Base-by-base conservation (phyloP, 257 asterid genomes). In the Nicotiana tabacum region DNA sequence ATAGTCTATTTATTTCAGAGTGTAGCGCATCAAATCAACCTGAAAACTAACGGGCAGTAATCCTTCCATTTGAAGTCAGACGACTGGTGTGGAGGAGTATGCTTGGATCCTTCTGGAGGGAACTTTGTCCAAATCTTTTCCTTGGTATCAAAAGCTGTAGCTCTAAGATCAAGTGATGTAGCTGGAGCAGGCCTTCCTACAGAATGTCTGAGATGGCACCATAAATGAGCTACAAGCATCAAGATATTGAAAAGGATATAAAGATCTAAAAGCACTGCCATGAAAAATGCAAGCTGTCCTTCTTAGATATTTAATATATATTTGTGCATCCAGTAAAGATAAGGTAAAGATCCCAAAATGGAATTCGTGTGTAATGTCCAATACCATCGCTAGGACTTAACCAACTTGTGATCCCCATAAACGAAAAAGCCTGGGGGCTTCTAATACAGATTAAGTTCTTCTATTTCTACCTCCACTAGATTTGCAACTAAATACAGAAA, bases 51-150 rank as follows among this genome's bases (percentile, higher is more conserved):
- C 3, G 99, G 99, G 86, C 96, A 92, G 86, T 95, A 95, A 84
- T 95, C 99, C 83, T 95, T 95, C 98, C 98, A 95, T 84, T 88
- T 95, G 87, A 95, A 95, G 32, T 95, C 99, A 77, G 91, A 88
- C 13, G 97, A 94, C 78, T 89, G 98, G 81, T 95, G 99, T 72
- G 98, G 98, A 4, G 98, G 98, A 5, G 98, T 95, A 60, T 92
- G 92, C 85, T 94, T 95, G 7, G 99, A 92, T 83, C 99, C 99
- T 83, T 92, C 95, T 0, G 90, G 90, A 10, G 99, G 97, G 86
- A 95, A 95, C 78, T 81, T 90, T 18, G 97, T 94, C 99, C 99
- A 94, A 43, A 92, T 57, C 87, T 94, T 94, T 58, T 92, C 97
- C 83, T 84, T 91, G 1, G 94, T 91, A 77, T 94, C 97, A 66